These are phyloP conservation scores for Lactifluus rugatus DNA, from an alignment of 768 basidiomycete genomes.

Conservation along the genomic window DNA sequence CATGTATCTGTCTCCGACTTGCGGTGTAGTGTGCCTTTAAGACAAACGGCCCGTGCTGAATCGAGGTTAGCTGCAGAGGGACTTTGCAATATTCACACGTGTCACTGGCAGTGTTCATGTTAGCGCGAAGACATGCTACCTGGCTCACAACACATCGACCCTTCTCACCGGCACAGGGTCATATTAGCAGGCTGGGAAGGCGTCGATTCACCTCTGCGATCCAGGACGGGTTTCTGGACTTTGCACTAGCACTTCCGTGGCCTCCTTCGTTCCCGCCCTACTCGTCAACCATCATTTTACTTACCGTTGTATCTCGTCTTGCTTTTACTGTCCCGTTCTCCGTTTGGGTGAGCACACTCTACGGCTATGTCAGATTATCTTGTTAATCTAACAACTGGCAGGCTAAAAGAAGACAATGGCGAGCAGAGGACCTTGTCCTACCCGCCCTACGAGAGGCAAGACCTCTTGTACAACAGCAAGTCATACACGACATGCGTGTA, in stretches of 20 bases:
- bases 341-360: conserved; percentile 52
- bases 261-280: conserved; percentile 62
- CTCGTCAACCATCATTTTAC: conserved; percentile 63
- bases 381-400: neutral
- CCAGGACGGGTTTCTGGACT: conserved; percentile 63
- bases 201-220: conserved; percentile 23
- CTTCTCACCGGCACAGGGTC: neutral
- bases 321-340: conserved; percentile 56
- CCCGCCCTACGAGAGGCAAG: conserved; percentile 17
- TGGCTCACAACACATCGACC: neutral
- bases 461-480: conserved; percentile 13
- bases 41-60: neutral
- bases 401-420: conserved; percentile 24
- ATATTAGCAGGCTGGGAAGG: neutral
- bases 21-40: neutral
- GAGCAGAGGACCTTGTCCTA: conserved; percentile 22
- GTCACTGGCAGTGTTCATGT: too few species aligned
- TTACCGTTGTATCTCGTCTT: conserved; percentile 52
- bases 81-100: too few species aligned
- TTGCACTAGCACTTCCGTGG: conserved; percentile 64
- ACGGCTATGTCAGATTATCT: neutral
- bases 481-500: conserved; percentile 8
- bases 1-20: conserved; percentile 11
- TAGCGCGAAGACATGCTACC: neutral
- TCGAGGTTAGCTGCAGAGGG: too few species aligned